A percentile compares a stretch with the other conserved stretches of the same genome.
Conservation (phyloP, 1,284 basidiomycete species). For the Rhodotorula sp. region DNA sequence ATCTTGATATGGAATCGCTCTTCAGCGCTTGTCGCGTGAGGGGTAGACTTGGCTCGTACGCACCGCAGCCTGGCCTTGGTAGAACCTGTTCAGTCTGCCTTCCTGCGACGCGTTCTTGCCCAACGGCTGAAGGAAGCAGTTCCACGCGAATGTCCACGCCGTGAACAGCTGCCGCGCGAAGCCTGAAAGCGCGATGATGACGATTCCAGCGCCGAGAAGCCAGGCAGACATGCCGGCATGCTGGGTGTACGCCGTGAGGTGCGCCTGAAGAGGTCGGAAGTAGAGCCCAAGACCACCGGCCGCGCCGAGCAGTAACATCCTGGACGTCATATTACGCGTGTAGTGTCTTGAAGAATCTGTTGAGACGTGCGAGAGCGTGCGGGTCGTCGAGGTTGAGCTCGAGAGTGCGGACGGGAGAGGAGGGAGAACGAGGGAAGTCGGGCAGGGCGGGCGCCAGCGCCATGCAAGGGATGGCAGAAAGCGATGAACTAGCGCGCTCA, state of each 20-base stretch:
- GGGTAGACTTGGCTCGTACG: neutral
- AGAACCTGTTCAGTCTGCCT: constrained; percentile 56
- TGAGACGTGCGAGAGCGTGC: neutral
- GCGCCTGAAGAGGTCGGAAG: constrained; percentile 21
- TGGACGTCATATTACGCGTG: neutral
- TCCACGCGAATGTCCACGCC: constrained; percentile 32
- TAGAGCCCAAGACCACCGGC: constrained; percentile 3
- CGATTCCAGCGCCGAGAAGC: constrained; percentile 10
- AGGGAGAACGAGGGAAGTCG: too few species aligned
- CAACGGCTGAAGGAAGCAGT: constrained; percentile 51
- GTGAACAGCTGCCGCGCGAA: constrained; percentile 12
- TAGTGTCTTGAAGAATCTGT: neutral
- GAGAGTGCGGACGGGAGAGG: neutral
- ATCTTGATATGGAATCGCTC: constrained; percentile 42
- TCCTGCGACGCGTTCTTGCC: constrained; percentile 46
- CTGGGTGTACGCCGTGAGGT: constrained; percentile 15
- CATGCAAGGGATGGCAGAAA: neutral
- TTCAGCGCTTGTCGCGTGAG: neutral
- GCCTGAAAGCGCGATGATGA: neutral
- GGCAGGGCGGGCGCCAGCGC: neutral
- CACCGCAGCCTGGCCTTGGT: constrained; percentile 62
- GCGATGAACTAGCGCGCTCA: neutral
- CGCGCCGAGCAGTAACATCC: neutral
- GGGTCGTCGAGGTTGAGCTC: neutral
- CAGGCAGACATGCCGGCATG: constrained; percentile 7